phyloP scores from a whole-genome alignment of 495 filamentous ascomycete genomes.

The Penicillium manginii region DNA sequence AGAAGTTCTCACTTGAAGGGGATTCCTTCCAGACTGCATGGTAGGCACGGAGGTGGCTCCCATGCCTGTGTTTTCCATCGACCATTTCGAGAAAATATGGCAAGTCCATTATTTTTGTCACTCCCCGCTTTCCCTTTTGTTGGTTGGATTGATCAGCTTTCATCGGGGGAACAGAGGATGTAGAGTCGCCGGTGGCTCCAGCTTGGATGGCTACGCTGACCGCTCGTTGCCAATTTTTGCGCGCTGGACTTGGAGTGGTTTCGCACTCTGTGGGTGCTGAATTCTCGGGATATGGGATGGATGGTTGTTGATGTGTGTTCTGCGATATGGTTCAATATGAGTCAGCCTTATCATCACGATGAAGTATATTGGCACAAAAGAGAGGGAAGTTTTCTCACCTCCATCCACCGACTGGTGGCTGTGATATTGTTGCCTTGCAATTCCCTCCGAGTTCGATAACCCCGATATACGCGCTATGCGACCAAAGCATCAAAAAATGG shows the following conservation, averaged over 20 bases:
- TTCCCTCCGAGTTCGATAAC: slow-evolving; percentile 68
- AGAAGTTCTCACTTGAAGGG: slow-evolving; percentile 84
- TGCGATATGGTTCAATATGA: not conserved
- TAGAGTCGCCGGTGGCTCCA: slow-evolving; percentile 56
- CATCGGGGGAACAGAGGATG: slow-evolving; percentile 31
- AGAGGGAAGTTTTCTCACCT: slow-evolving; percentile 36
- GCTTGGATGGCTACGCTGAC: slow-evolving; percentile 72
- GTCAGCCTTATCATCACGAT: too few species aligned
- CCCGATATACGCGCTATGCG: slow-evolving; percentile 67
- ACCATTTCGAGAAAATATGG: slow-evolving; percentile 96
- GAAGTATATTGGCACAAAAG: too few species aligned
- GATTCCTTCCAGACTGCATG: slow-evolving; percentile 81
- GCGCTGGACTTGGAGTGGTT: slow-evolving; percentile 51
- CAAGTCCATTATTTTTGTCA: slow-evolving; percentile 78
- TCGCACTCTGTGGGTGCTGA: slow-evolving; percentile 28
- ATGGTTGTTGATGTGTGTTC: slow-evolving; percentile 59
- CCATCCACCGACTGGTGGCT: slow-evolving; percentile 69
- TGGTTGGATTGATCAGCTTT: slow-evolving; percentile 26
- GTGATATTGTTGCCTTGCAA: slow-evolving; percentile 66
- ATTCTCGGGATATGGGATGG: not conserved
- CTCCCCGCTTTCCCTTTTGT: slow-evolving; percentile 34
- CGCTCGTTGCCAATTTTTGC: slow-evolving; percentile 74
- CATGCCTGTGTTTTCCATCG: slow-evolving; percentile 86
- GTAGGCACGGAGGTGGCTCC: slow-evolving; percentile 80
- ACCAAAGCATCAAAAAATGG: too few species aligned